Conservation (phyloP, 768 basidiomycete species). For the Pleurotus djamor region DNA sequence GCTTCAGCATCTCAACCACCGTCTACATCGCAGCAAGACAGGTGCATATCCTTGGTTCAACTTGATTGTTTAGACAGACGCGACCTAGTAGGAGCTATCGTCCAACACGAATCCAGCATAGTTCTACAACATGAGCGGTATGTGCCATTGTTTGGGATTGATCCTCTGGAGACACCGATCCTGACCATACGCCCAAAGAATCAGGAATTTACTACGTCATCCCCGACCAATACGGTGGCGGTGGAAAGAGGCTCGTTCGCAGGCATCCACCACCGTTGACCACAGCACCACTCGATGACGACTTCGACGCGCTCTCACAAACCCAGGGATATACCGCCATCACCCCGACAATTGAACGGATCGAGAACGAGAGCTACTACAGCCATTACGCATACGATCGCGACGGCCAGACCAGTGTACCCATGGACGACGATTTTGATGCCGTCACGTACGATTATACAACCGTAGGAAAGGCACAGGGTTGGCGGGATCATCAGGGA, state of each 20-base stretch:
- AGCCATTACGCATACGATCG: conserved; percentile 6
- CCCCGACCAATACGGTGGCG: conserved; percentile 31
- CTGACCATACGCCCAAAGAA: conserved; percentile 17
- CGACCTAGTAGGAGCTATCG: no score
- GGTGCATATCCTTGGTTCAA: not conserved
- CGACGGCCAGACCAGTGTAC: conserved; percentile 19
- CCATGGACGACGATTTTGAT: conserved; percentile 38
- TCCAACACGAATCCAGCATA: not conserved
- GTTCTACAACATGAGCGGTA: not conserved
- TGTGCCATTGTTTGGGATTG: not conserved
- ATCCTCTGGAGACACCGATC: not conserved
- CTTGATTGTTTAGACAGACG: no score
- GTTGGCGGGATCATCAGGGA: not conserved
- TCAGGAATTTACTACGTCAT: conserved; percentile 36
- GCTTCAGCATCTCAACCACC: not conserved
- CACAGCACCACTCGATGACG: conserved; percentile 34
- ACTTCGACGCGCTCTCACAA: conserved; percentile 35
- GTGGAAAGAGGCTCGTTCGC: conserved; percentile 29
- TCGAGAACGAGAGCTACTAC: conserved; percentile 7
- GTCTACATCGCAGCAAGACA: not conserved
- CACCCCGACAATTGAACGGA: conserved; percentile 14
- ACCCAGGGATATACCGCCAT: conserved; percentile 20
- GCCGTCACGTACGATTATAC: conserved; percentile 23
- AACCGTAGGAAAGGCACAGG: conserved; percentile 8
- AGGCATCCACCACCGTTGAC: conserved; percentile 36